Base-by-base conservation (phyloP, 192 early-diverging fungal species). In the Backusella tarrabulga region DNA sequence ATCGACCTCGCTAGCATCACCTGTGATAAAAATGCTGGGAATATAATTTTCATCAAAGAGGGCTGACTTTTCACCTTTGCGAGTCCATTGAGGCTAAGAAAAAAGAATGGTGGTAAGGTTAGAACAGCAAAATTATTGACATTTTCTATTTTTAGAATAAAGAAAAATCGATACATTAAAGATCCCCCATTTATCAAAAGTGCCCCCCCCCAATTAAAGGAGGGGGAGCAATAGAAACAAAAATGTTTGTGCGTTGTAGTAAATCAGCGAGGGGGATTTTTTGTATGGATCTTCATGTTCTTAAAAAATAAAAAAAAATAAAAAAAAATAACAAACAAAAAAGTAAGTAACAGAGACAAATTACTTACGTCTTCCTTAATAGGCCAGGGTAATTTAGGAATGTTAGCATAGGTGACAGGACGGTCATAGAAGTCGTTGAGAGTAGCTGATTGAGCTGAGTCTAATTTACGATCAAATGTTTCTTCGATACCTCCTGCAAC, bases 21-120 rank as follows among this genome's bases (percentile, higher is more conserved):
- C 82, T 4, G 38, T 80, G 54, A 85, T 76, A 23, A 85, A 85
- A 38, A 85, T 66, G 15, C 81, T 83, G 26, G 86, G 86, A 40
- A 87, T 85, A 79, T 85, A 87, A 70, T 87, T 87, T 34, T 52
- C 54, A 63, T 87, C 86, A 42, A 80, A 87, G 15, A 83, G 32
- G 0, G 68, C 63, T 11, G 77, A 69, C 21, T 73, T 46, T 15
- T 74, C 86, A 26, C 76, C 75, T 34, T 69, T 69, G 26, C 83
- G 82, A 38, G 81, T 83, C 86, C 86, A 87, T 72, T 72, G 71
- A 72, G 71, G 71, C 71, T 72, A 72, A 7, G 7, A 44, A 8
- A 71, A 42, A 71, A 41, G 4, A 68, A 6, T 9, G 17, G 1
- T 3, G 34, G 66, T 34, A 29, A 67, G 1, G 34, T 68, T 68